phyloP scores from a whole-genome alignment of 495 filamentous ascomycete genomes.

The Penicillium dipodomyicola region DNA sequence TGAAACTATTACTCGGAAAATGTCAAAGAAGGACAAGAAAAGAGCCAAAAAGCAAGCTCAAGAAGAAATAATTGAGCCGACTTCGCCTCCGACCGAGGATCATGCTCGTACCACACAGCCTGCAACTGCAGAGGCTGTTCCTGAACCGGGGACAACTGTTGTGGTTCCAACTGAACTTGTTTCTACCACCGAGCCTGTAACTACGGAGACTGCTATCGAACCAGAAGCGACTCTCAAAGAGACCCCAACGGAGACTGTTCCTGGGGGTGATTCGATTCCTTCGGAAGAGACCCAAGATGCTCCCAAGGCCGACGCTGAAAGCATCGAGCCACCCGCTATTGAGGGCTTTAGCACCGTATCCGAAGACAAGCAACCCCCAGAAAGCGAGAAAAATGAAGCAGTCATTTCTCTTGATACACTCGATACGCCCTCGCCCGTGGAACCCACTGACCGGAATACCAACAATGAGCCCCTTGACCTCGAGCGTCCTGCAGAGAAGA shows the following conservation, averaged over 20 bases:
- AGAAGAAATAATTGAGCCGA: conserved; percentile 8
- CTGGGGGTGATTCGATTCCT: not conserved
- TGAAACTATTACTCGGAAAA: conserved; percentile 24
- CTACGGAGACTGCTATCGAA: not conserved
- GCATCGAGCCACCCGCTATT: not conserved
- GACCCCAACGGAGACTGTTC: not conserved
- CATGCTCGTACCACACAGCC: not conserved
- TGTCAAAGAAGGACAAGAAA: conserved; percentile 44
- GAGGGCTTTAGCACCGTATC: not conserved
- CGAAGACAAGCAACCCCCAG: not conserved
- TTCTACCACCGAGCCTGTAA: not conserved
- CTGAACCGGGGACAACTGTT: not conserved
- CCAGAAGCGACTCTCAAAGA: not conserved
- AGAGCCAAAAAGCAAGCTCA: conserved; percentile 40
- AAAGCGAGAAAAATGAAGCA: conserved; percentile 1
- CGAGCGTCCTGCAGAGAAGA: not conserved
- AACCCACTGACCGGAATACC: conserved; percentile 5
- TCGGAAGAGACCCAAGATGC: conserved; percentile 1
- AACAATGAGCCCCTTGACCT: not conserved
- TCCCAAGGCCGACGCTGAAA: conserved; percentile 10
- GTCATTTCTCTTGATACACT: conserved; percentile 15
- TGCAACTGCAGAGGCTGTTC: not conserved
- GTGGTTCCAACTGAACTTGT: not conserved
- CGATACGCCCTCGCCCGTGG: conserved; percentile 5
- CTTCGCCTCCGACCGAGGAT: not conserved